Evolutionary conservation across 176 grass and related monocot genomes (phyloP).

Genomic region (Oryza glumipatula): DNA sequence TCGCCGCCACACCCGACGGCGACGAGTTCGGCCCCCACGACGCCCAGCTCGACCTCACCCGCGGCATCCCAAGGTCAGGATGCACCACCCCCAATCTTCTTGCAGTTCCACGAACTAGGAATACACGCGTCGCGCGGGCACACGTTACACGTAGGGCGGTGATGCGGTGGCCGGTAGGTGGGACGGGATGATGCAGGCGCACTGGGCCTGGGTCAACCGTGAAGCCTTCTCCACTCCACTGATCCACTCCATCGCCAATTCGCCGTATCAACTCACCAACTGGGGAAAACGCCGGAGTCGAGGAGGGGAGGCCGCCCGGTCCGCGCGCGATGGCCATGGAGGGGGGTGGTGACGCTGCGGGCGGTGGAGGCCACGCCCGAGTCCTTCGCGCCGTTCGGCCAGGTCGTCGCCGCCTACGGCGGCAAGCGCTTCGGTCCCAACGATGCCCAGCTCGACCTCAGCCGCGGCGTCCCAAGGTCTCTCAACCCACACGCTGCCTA

Average conservation of each 20-base stretch:
- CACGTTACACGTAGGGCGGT: too few relatives aligned
- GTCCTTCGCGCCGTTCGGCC: constrained; percentile 86
- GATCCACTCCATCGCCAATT: background rate
- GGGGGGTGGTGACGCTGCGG: constrained; percentile 56
- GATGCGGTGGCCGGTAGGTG: too few relatives aligned
- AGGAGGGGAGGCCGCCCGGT: too few relatives aligned
- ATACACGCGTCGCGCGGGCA: too few relatives aligned
- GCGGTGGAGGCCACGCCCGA: constrained; percentile 76
- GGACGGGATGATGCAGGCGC: background rate
- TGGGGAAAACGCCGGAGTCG: background rate
- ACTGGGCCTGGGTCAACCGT: constrained; percentile 42
- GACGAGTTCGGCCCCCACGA: constrained; percentile 81
- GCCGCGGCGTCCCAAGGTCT: constrained; percentile 81
- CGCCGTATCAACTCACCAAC: background rate
- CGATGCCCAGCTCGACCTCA: constrained; percentile 97
- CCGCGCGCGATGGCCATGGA: background rate
- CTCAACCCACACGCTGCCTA: background rate
- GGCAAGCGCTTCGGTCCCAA: constrained; percentile 70
- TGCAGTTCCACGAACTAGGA: background rate
- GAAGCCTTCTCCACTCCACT: background rate
- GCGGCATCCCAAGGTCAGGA: constrained; percentile 74
- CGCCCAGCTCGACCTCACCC: constrained; percentile 93
- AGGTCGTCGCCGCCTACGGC: constrained; percentile 68
- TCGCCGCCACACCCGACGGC: constrained; percentile 69
- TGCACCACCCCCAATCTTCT: too few relatives aligned